Evolutionary conservation across 2,329 filamentous ascomycete genomes (phyloP).

Genomic region (Podosphaera fusca): DNA sequence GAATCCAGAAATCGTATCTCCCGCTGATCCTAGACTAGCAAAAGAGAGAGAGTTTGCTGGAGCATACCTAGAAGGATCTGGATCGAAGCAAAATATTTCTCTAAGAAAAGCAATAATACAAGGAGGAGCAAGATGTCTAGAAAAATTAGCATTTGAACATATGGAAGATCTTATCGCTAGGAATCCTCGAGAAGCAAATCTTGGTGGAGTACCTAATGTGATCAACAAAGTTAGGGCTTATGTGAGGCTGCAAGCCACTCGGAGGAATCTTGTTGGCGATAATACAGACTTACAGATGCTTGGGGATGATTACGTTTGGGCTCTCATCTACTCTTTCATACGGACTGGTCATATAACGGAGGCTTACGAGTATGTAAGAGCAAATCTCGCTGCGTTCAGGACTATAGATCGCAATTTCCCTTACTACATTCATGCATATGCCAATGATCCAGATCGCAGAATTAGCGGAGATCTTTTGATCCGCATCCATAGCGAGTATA

Average conservation of each 20-base stretch:
- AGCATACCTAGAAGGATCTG: slow-evolving; percentile 50
- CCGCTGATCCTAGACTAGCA: slow-evolving; percentile 38
- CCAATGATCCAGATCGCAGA: slow-evolving; percentile 50
- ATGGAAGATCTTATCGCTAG: slow-evolving; percentile 58
- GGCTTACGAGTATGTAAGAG: slow-evolving; percentile 66
- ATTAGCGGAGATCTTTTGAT: slow-evolving; percentile 61
- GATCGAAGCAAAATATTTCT: slow-evolving; percentile 36
- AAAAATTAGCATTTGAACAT: slow-evolving; percentile 57
- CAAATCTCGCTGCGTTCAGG: slow-evolving; percentile 58
- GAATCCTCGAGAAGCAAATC: slow-evolving; percentile 68
- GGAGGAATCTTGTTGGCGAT: slow-evolving; percentile 68
- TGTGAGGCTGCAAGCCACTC: slow-evolving; percentile 54
- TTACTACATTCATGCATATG: slow-evolving; percentile 69
- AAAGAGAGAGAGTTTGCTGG: slow-evolving; percentile 54
- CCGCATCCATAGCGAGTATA: slow-evolving; percentile 75
- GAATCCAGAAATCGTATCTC: slow-evolving; percentile 32
- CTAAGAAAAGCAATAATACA: slow-evolving; percentile 61
- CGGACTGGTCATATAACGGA: slow-evolving; percentile 66
- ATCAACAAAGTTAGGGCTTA: slow-evolving; percentile 85
- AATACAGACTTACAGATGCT: slow-evolving; percentile 60
- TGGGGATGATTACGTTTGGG: slow-evolving; percentile 74
- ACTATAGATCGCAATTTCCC: slow-evolving; percentile 80
- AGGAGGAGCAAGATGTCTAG: slow-evolving; percentile 59
- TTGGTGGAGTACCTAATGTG: slow-evolving; percentile 71
- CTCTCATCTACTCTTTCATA: slow-evolving; percentile 76